Conservation (phyloP, 768 basidiomycete genomes). For the Solioccasus polychromus region DNA sequence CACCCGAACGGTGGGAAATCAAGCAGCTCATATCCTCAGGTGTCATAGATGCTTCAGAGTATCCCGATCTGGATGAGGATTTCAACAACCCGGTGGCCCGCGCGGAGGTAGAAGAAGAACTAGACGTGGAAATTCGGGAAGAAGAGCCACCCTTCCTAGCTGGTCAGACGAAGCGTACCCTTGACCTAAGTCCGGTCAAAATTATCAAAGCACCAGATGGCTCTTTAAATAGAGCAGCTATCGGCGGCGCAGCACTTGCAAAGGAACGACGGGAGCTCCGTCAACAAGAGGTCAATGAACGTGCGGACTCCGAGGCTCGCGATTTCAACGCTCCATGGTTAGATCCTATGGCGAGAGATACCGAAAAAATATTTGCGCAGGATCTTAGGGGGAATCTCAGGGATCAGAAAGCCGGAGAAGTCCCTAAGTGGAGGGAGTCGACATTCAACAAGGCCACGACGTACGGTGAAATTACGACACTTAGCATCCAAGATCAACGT, state of each 20-base stretch:
- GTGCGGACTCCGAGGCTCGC: constrained; percentile 89
- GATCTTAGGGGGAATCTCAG: constrained; percentile 81
- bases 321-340: constrained; percentile 97
- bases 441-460: constrained; percentile 95
- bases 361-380: constrained; percentile 89
- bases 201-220: constrained; percentile 99
- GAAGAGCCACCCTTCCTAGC: constrained; percentile 95
- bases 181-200: constrained; percentile 96
- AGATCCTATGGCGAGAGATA: constrained; percentile 92
- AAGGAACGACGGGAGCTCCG: constrained; percentile 94
- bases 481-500: constrained; percentile 93
- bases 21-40: constrained; percentile 98
- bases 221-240: constrained; percentile 90
- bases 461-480: constrained; percentile 86
- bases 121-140: constrained; percentile 96
- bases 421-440: constrained; percentile 88
- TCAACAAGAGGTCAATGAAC: constrained; percentile 91
- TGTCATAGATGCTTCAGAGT: constrained; percentile 87
- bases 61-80: constrained; percentile 90
- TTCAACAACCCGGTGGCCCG: constrained; percentile 71
- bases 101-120: constrained; percentile 90
- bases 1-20: constrained; percentile 99
- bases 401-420: constrained; percentile 79
- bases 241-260: constrained; percentile 89
- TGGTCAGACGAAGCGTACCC: constrained; percentile 93